Evolutionary conservation across 352 stramenopile species (phyloP).

Genomic region (Phytophthora citricola): DNA sequence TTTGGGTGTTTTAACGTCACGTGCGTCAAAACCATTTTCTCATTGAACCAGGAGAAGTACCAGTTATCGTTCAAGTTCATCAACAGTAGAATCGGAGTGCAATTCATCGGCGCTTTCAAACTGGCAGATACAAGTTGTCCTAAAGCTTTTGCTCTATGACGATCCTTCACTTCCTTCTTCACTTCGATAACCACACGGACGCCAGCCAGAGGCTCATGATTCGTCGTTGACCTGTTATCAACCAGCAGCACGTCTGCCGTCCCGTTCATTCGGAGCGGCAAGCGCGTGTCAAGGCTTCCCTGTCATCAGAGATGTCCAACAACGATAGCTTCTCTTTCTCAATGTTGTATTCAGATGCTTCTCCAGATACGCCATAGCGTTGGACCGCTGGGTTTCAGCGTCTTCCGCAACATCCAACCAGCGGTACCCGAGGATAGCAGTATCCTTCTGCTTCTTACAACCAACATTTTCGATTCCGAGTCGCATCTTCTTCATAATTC

Average conservation of each 20-base stretch:
- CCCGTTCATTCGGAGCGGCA: background rate
- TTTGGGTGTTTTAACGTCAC: constrained; percentile 8
- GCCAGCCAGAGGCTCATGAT: background rate
- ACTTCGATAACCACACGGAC: constrained; percentile 4
- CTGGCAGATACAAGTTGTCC: constrained; percentile 10
- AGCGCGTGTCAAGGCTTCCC: constrained; percentile 1
- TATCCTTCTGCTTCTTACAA: constrained; percentile 4
- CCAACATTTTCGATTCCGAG: constrained; percentile 2
- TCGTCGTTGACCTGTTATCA: background rate
- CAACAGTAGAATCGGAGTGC: background rate
- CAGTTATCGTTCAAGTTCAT: background rate
- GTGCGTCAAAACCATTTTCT: constrained; percentile 15
- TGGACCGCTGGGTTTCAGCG: constrained; percentile 6
- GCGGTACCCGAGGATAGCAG: background rate
- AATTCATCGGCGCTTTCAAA: background rate
- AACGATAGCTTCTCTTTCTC: constrained; percentile 4
- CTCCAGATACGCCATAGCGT: constrained; percentile 11
- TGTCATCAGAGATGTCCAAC: constrained; percentile 6
- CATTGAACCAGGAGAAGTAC: constrained; percentile 18
- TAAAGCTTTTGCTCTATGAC: constrained; percentile 2
- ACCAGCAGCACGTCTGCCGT: constrained; percentile 9
- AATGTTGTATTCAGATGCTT: constrained; percentile 4
- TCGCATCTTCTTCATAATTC: constrained; percentile 13
- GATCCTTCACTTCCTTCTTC: constrained; percentile 1
- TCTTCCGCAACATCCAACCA: constrained; percentile 5